Percentiles rank a stretch among this genome's conserved stretches.
Conservation (phyloP, 2,329 filamentous ascomycete species). For the Triangularia setosa region DNA sequence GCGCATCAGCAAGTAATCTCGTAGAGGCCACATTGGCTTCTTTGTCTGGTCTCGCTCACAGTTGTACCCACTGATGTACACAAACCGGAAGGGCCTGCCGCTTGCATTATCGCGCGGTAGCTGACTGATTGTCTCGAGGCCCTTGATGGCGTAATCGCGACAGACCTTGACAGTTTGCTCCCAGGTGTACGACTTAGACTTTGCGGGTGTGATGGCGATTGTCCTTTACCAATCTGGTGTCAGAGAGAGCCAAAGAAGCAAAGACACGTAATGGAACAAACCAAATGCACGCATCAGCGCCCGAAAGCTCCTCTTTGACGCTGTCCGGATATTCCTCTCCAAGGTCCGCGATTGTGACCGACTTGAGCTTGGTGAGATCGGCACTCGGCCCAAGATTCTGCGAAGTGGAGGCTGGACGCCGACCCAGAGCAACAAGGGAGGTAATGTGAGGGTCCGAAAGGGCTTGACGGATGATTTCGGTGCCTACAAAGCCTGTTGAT, state of each 20-base stretch:
- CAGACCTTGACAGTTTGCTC: conserved; percentile 41
- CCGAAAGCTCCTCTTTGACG: conserved; percentile 37
- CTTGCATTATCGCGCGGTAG: not conserved
- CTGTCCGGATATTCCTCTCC: conserved; percentile 36
- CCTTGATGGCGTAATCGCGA: conserved; percentile 34
- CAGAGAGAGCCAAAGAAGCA: too few species aligned
- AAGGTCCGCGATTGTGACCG: conserved; percentile 39
- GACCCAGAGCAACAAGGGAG: conserved; percentile 40
- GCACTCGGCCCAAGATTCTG: conserved; percentile 19
- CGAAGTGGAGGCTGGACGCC: conserved; percentile 33
- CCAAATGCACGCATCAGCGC: conserved; percentile 43
- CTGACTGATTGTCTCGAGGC: conserved; percentile 23
- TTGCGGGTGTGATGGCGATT: conserved; percentile 40
- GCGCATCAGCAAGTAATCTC: conserved; percentile 44
- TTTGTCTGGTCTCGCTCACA: conserved; percentile 44
- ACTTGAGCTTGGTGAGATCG: conserved; percentile 37
- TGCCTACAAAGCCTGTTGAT: conserved; percentile 40
- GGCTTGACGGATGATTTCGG: conserved; percentile 42
- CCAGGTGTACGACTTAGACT: conserved; percentile 29
- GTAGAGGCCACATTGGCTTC: conserved; percentile 33
- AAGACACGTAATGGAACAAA: not conserved
- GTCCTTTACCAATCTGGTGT: conserved; percentile 17
- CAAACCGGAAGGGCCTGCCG: conserved; percentile 40
- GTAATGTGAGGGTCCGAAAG: conserved; percentile 35
- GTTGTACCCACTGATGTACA: conserved; percentile 46